Evolutionary conservation across 2,329 filamentous ascomycete genomes (phyloP), one percentile per base, ranked within the genome.

Genomic region (Apiospora hydei): DNA sequence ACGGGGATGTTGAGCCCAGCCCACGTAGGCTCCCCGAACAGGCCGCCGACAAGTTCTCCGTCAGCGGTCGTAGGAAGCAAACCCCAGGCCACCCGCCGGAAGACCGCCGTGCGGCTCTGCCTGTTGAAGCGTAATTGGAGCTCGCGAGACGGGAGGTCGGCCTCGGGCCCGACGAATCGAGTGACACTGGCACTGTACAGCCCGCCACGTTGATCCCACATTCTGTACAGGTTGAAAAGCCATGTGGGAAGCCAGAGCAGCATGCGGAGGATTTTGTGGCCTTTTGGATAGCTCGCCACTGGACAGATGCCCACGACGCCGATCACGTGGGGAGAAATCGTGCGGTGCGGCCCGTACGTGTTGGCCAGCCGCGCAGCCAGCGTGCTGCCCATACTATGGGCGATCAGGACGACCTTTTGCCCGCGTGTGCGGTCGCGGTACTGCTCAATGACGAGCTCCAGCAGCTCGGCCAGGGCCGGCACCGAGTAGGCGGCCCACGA

Each of bases 351-450:
- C 1, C 74, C 79, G 76, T 81, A 85, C 73, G 73, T 83, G 76
- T 74, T 87, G 13, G 94, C 92, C 69, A 98, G 84, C 21, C 92
- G 84, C 38, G 93, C 91, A 7, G 92, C 90, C 26, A 98, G 84
- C 3, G 93, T 93, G 72, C 93, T 95, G 8, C 96, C 96, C 89
- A 98, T 93, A 80, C 94, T 98, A 79, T 99, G 96, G 1, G 92
- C 94, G 72, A 98, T 89, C 43, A 98, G 82, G 26, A 98, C 88
- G 18, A 98, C 88, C 4, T 90, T 89, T 80, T 98, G 95, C 0
- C 90, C 89, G 80, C 97, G 94, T 0, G 89, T 85, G 61, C 87
- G 88, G 75, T 93, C 90, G 53, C 92, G 89, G 78, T 96, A 89
- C 66, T 91, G 87, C 51, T 94, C 88, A 72, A 98, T 95, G 44